phyloP scores from a whole-genome alignment of 352 stramenopile genomes.

The Pythium phragmiticola region DNA sequence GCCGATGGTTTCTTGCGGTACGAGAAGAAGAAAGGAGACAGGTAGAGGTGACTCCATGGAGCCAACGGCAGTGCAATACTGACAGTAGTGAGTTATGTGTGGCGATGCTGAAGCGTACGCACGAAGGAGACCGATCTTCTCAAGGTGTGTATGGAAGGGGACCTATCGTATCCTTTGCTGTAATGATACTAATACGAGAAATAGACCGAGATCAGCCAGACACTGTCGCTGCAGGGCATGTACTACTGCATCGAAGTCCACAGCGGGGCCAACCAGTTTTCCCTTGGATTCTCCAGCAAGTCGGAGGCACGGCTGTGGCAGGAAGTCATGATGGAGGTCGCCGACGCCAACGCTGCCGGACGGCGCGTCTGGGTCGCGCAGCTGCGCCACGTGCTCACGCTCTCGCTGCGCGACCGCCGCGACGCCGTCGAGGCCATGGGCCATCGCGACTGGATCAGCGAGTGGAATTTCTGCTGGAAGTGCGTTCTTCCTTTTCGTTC shows the following conservation, averaged over 20 bases:
- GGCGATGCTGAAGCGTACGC: conserved; percentile 30
- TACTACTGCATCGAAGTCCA: conserved; percentile 69
- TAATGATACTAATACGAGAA: neutral
- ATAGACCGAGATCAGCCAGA: conserved; percentile 44
- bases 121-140: conserved; percentile 72
- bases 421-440: conserved; percentile 56
- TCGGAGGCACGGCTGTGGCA: conserved; percentile 54
- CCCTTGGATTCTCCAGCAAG: conserved; percentile 50
- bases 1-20: conserved; percentile 66
- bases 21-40: conserved; percentile 63
- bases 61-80: neutral
- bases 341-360: conserved; percentile 72
- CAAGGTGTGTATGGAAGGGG: conserved; percentile 35
- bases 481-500: neutral
- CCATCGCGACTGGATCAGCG: conserved; percentile 74
- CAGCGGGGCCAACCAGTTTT: conserved; percentile 37
- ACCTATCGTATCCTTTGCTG: neutral
- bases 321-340: conserved; percentile 62
- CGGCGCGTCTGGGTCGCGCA: conserved; percentile 66
- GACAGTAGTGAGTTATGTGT: neutral
- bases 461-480: conserved; percentile 73
- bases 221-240: conserved; percentile 36
- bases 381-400: conserved; percentile 49
- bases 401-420: conserved; percentile 47
- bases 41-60: conserved; percentile 18